Base-by-base conservation (phyloP, 768 basidiomycete species). In the Boletus subparvulus region DNA sequence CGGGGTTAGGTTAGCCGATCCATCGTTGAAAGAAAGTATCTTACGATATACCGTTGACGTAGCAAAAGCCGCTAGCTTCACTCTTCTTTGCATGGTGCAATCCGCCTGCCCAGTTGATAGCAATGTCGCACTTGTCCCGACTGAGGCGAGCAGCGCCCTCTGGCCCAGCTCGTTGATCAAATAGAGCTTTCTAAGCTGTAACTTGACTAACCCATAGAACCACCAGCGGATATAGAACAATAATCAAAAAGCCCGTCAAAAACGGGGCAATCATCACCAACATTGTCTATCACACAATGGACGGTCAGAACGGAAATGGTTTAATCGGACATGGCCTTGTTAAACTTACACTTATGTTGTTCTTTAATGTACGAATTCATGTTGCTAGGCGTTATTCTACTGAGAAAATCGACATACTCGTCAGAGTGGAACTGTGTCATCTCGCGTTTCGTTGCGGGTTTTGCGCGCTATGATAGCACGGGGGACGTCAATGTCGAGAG, bases 391-490 rank as follows among this genome's bases (percentile, higher is more conserved):
- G 89, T 93, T 64, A 98, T 96, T 64, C 90, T 84, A 70, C 86
- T 89, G 49, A 98, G 80, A 74, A 99, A 98, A 65, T 98, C 97
- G 56, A 98, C 92, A 71, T 98, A 99, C 79, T 98, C 97, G 73
- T 99, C 96, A 5, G 96, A 95, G 73, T 98, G 96, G 69, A 98
- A 99, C 68, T 99, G 92, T 19, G 97, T 96, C 97, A 99, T 98
- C 73, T 99, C 97, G 58, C 97, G 90, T 75, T 97, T 97, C 3
- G 97, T 99, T 9, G 97, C 97, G 7, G 97, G 97, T 81, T 99
- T 99, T 5, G 97, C 97, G 58, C 97, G 86, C 97, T 99, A 65
- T 21, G 21, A 21, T 28, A 44, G 32, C 42, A 50, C 17, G 36
- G 30, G 28, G 35, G n/a, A 52, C 10, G 36, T 58, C 36, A 59